phyloP scores from a whole-genome alignment of 2,329 filamentous ascomycete genomes.

The Colletotrichum coccodes region DNA sequence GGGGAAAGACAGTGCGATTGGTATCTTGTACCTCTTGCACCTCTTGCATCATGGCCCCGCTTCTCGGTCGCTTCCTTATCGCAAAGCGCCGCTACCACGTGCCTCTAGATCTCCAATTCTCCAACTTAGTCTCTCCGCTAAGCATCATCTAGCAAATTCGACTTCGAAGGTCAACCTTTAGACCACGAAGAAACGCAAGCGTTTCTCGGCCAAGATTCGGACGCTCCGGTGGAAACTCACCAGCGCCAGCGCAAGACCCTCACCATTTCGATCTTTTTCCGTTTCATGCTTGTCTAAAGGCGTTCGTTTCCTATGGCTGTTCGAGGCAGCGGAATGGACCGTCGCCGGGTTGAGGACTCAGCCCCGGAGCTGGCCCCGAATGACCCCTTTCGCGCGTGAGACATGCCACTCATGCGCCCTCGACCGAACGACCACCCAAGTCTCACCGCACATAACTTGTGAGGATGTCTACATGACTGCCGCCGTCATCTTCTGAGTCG shows the following conservation, averaged over 20 bases:
- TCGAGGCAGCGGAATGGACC: neutral
- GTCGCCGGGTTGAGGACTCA: conserved; percentile 13
- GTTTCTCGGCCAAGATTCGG: neutral
- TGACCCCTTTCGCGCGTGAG: conserved; percentile 26
- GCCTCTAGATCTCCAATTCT: neutral
- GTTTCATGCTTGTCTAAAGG: neutral
- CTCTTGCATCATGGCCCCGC: neutral
- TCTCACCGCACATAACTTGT: conserved; percentile 30
- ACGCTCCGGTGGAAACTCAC: neutral
- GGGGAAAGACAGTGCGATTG: neutral
- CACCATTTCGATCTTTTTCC: conserved; percentile 6
- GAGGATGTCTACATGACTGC: conserved; percentile 31
- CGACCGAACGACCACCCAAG: conserved; percentile 26
- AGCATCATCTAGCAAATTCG: neutral
- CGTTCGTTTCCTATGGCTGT: neutral
- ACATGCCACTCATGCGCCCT: conserved; percentile 33
- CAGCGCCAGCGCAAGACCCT: too few species aligned
- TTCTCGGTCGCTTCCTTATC: neutral
- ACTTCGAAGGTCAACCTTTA: neutral
- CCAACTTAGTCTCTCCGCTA: neutral
- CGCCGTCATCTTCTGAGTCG: conserved; percentile 7
- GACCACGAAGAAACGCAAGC: neutral
- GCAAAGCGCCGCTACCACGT: neutral
- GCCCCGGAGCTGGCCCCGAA: conserved; percentile 29
- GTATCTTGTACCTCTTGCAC: too few species aligned